A percentile compares a stretch with the other conserved stretches of the same genome.
phyloP scores from a whole-genome alignment of 192 early-diverging fungal species.

The Phycomyces nitens region DNA sequence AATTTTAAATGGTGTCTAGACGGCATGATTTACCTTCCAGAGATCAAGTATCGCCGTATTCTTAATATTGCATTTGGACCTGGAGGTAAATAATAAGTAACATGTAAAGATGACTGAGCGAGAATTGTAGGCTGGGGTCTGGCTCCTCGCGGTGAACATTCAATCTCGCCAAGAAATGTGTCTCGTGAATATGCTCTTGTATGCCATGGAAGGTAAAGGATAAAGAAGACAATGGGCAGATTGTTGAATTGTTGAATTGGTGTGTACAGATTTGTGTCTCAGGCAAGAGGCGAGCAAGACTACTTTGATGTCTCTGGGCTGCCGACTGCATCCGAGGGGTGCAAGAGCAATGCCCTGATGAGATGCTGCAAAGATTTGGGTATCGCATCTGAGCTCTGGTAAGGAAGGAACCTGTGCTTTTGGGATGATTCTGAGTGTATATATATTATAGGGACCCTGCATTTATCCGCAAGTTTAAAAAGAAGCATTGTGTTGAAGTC shows the following conservation, averaged over 20 bases:
- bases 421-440: no score
- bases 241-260: not conserved
- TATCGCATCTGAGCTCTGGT: slow-evolving; percentile 87
- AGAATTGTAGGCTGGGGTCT: slow-evolving; percentile 71
- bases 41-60: slow-evolving; percentile 97
- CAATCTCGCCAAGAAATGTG: slow-evolving; percentile 68
- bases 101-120: no score
- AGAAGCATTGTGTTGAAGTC: slow-evolving; percentile 71
- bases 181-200: slow-evolving; percentile 92
- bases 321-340: slow-evolving; percentile 82
- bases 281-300: slow-evolving; percentile 93
- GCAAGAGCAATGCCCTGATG: slow-evolving; percentile 91
- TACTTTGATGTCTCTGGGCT: slow-evolving; percentile 75
- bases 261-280: slow-evolving; percentile 59
- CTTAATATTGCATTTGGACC: slow-evolving; percentile 95
- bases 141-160: slow-evolving; percentile 88
- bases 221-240: not conserved
- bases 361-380: slow-evolving; percentile 97
- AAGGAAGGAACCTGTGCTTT: no score
- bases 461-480: slow-evolving; percentile 86
- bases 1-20: slow-evolving; percentile 45
- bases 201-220: slow-evolving; percentile 69
- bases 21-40: slow-evolving; percentile 90
- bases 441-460: slow-evolving; percentile 67
- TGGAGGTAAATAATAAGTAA: slow-evolving; percentile 51